Evolutionary conservation across 2,329 filamentous ascomycete species (phyloP).

Genomic region (Emericellopsis atlantica): DNA sequence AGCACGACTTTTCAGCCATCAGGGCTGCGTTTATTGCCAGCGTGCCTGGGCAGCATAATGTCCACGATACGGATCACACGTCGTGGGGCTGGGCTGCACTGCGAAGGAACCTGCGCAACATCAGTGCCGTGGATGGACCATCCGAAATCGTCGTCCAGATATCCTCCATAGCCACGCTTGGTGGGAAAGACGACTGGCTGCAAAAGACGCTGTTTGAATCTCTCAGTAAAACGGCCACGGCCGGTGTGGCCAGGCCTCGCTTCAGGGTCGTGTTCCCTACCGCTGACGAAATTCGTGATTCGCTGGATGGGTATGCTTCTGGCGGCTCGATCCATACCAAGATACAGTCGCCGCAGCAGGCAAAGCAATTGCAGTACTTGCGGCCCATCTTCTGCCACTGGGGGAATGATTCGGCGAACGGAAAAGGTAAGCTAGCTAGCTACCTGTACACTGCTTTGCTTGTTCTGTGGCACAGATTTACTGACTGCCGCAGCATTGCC

Average conservation of each 20-base stretch:
- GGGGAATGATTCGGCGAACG: constrained; percentile 42
- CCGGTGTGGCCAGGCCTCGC: constrained; percentile 19
- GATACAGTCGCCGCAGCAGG: constrained; percentile 54
- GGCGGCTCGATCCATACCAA: constrained; percentile 77
- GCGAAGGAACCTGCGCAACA: constrained; percentile 39
- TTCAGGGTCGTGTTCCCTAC: constrained; percentile 75
- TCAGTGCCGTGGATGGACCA: constrained; percentile 30
- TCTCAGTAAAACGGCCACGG: constrained; percentile 16
- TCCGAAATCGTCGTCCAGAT: constrained; percentile 49
- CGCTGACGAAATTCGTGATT: constrained; percentile 61
- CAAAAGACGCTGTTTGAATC: constrained; percentile 47
- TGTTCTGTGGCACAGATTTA: background rate
- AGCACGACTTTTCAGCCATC: constrained; percentile 58
- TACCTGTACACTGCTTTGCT: too few relatives aligned
- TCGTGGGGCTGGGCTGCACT: constrained; percentile 70
- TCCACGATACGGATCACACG: constrained; percentile 33
- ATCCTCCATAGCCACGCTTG: constrained; percentile 74
- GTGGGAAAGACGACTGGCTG: constrained; percentile 60
- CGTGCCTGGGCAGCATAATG: constrained; percentile 54
- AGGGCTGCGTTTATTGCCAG: constrained; percentile 66
- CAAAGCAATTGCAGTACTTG: constrained; percentile 63
- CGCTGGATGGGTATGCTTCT: constrained; percentile 65
- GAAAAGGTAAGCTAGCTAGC: background rate
- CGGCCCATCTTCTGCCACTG: constrained; percentile 62
- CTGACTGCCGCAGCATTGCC: constrained; percentile 11